Evolutionary conservation across 192 early-diverging fungal species (phyloP), one percentile per base, ranked within the genome.

Genomic region (Entomortierella chlamydospora): DNA sequence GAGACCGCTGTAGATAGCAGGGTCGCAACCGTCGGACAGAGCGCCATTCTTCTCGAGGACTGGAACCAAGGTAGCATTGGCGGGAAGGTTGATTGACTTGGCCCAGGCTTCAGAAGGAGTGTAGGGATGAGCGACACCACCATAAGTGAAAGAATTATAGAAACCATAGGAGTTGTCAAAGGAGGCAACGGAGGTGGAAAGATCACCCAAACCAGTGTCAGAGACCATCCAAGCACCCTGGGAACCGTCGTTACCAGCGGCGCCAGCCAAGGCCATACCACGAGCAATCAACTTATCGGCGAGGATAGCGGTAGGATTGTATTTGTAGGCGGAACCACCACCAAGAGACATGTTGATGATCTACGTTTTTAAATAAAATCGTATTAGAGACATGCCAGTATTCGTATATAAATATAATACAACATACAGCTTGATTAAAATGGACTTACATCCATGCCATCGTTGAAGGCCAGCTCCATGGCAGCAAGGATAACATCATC

Each of bases 401-500:
- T 20, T 37, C 25, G 45, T 43, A 39, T 10, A 10, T 7, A 2
- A 61, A 29, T n/a, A n/a, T n/a, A n/a, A n/a, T n/a, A n/a, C n/a
- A n/a, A n/a, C n/a, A n/a, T n/a, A n/a, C n/a, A n/a, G n/a, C n/a
- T n/a, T n/a, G n/a, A n/a, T n/a, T n/a, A n/a, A 31, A 25, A 83
- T 41, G 71, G 94, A 71, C 68, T 81, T 68, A 73, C 81, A 73
- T 98, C 87, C 78, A 93, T 87, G 23, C 89, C 83, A 54, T 94
- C 94, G 26, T 82, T 81, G 67, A 87, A 85, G 11, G 95, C 96
- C 29, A 78, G 59, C 79, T 90, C 86, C 86, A 98, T 82, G 47
- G 91, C 96, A 57, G 90, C 83, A 39, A 94, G 87, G 37, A 97
- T 88, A 49, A 95, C 66, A 61, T 95, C 94, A 28, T 88, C 85